phyloP scores from a whole-genome alignment of 495 filamentous ascomycete species.

The Sordaria brevicollis region DNA sequence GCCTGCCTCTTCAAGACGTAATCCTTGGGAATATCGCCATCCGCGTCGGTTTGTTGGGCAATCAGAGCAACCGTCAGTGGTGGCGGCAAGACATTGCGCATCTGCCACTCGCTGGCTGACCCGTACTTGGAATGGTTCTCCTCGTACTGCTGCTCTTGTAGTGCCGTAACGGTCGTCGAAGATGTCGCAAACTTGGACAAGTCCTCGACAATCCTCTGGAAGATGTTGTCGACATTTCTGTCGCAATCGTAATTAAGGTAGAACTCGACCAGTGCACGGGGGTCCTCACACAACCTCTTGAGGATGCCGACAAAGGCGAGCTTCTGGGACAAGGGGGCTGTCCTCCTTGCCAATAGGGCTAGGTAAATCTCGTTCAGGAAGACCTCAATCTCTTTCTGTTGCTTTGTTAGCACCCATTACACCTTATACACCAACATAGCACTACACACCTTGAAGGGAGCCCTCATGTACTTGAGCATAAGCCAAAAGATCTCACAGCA shows the following conservation, averaged over 20 bases:
- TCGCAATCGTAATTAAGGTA: conserved; percentile 99
- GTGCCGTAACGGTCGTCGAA: conserved; percentile 57
- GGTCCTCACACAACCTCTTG: conserved; percentile 73
- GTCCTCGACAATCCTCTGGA: conserved; percentile 90
- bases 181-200: conserved; percentile 71
- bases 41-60: conserved; percentile 43
- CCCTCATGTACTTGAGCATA: conserved; percentile 86
- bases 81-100: conserved; percentile 73
- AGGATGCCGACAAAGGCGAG: conserved; percentile 82
- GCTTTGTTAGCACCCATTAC: conserved; percentile 6
- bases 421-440: not conserved
- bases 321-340: conserved; percentile 81
- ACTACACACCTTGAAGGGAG: conserved; percentile 70
- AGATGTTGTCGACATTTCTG: conserved; percentile 89
- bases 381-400: conserved; percentile 90
- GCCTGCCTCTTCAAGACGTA: conserved; percentile 81
- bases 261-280: conserved; percentile 82
- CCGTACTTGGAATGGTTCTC: conserved; percentile 58
- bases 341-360: conserved; percentile 79
- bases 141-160: conserved; percentile 76
- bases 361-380: conserved; percentile 97
- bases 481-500: conserved; percentile 97
- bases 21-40: conserved; percentile 66
- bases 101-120: conserved; percentile 63
- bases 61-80: conserved; percentile 73